Evolutionary conservation across 352 stramenopile genomes (phyloP), one percentile per base, ranked within the genome.

Genomic region (Pythium guiyangense): DNA sequence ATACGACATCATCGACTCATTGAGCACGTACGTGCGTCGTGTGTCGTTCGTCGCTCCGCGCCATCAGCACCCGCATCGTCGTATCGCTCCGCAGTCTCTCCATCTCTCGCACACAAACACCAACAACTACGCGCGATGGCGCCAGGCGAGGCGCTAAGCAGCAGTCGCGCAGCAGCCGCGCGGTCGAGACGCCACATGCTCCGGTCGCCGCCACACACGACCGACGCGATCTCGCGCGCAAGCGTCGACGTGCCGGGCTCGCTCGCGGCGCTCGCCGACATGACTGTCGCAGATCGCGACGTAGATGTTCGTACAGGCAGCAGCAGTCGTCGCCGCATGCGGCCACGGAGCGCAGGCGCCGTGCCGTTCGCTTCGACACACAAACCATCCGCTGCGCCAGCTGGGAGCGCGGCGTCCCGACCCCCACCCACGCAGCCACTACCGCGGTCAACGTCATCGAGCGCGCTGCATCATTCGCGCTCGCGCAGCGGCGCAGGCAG

Each of bases 171-270:
- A 37, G 31, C 31, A 34, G 29, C 29, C 4, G 4, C 31, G 31
- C 31, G 31, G 31, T 37, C 31, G 31, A 37, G 31, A 37, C 31
- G 31, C 31, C 8, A 37, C 31, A 10, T 10, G 31, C 42, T 18
- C 9, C 42, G 17, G 27, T 9, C 42, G 11, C 42, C 42, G n/a
- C 42, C n/a, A 5, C 42, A 25, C n/a, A 81, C 71, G 35, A 77
- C 69, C 52, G 74, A 80, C 64, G 81, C 80, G 74, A 74, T 80
- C 54, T 80, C 74, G 4, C 80, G 78, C 62, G 62, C 40, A 1
- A 62, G 69, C 22, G 74, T 69, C n/a, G 61, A 79, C 18, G 56
- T 79, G 17, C 65, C 42, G 31, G n/a, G 62, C 47, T 18, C 51
- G 1, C 53, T 35, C 49, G 54, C 48, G 20, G 27, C 54, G 26